Percentiles rank a stretch among this genome's conserved stretches.
Evolutionary conservation across 2,329 filamentous ascomycete genomes (phyloP).

Genomic region (Leptographium flavum): DNA sequence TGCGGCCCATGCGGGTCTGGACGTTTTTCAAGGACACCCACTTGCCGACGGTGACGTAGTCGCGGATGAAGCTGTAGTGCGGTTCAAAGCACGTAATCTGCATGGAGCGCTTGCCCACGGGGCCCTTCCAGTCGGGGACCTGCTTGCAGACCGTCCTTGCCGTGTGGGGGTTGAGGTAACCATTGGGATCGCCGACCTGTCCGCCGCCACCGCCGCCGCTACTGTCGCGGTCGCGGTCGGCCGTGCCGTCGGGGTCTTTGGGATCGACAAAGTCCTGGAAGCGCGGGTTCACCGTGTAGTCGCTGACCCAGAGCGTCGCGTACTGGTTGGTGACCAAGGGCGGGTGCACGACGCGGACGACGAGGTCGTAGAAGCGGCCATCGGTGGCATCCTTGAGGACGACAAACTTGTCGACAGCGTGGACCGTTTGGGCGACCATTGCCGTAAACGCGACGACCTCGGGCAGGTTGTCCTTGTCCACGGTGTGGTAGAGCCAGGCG

Average conservation of each 20-base stretch:
- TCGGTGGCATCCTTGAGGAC: conserved; percentile 49
- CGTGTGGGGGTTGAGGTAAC: conserved; percentile 29
- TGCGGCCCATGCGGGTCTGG: conserved; percentile 45
- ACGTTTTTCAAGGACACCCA: conserved; percentile 60
- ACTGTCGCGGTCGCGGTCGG: no score
- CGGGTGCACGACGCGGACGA: conserved; percentile 52
- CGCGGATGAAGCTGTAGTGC: conserved; percentile 45
- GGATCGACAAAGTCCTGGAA: conserved; percentile 40
- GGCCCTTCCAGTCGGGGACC: conserved; percentile 49
- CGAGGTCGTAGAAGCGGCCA: conserved; percentile 49
- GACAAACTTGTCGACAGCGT: conserved; percentile 41
- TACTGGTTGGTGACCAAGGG: conserved; percentile 29
- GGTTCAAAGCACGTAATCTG: conserved; percentile 57
- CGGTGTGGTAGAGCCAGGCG: conserved; percentile 29
- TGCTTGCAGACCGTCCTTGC: conserved; percentile 4
- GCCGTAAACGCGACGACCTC: conserved; percentile 26
- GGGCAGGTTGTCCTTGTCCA: conserved; percentile 30
- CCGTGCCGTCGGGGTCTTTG: conserved; percentile 15
- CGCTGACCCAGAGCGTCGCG: conserved; percentile 58
- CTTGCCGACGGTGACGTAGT: conserved; percentile 39
- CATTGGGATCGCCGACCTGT: conserved; percentile 21
- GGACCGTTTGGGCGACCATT: conserved; percentile 23
- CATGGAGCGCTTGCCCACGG: conserved; percentile 57
- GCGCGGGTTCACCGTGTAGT: conserved; percentile 59
- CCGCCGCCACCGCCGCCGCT: no score